Base-by-base conservation (phyloP, 106 monocot species). In the Ottelia alismoides region DNA sequence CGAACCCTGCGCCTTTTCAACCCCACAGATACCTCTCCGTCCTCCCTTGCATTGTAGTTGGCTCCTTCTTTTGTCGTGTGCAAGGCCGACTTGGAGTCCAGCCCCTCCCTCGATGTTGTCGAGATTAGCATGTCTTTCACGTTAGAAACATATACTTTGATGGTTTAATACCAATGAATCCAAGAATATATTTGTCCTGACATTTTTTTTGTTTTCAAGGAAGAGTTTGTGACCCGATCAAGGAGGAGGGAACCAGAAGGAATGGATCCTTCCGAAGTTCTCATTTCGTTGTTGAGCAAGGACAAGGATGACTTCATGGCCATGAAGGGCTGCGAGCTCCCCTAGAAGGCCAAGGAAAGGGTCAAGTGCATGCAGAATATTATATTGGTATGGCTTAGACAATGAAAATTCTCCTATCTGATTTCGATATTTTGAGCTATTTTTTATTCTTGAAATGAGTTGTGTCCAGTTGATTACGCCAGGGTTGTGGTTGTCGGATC, bases 281-380 rank as follows among this genome's bases (percentile, higher is more conserved):
- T 53, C 6, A 70, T 85, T 32, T 44, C 76, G 21, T 55, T 92
- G 31, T 60, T 82, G 2, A 76, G 62, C 19, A 76, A 76, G 56
- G 92, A 92, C 59, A 92, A 86, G 52, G 86, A 86, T 49, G 92
- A 86, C 28, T 92, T 86, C 71, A 45, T 86, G 48, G 68, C 56
- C 22, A 79, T 92, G 65, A 92, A 79, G 47, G 92, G 82, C 45
- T 61, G 29, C 61, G 82, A 82, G 65, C 86, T 74, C 2, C 81
- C 92, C 24, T 79, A 68, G 61, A 53, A 74, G 17, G 86, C 92
- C 59, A 92, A 92, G 72, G 86, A 92, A 53, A 61, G 92, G 25
- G 60, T 79, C 53, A 92, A 86, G 58, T 51, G 76, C 61, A 30
- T 92, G 35, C 92, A 92, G 56, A 64, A 55, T 27, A 79, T 62